Base-by-base conservation (phyloP, 176 grass and related monocot species). In the Tillandsia leiboldiana region DNA sequence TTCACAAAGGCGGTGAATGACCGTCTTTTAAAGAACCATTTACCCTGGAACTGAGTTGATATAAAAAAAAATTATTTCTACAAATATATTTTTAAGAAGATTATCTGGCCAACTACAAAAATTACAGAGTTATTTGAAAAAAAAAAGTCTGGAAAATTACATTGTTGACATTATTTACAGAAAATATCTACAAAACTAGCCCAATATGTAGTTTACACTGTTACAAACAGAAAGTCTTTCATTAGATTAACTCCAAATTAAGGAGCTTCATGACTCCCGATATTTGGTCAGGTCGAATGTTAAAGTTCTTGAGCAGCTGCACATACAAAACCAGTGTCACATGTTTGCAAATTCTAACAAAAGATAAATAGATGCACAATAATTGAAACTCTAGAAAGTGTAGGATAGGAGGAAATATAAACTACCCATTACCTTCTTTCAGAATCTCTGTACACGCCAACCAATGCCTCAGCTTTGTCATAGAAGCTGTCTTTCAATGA, bases 401-500 rank as follows among this genome's bases (percentile, higher is more conserved):
- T 24, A 22, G 62, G 48, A 6, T 23, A 22, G 53, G 23, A 48
- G 1, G 11, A 11, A 50, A 65, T 62, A 8, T 76, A n/a, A 67
- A 68, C 3, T 23, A 33, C 15, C 24, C 7, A 42, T 22, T 81
- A 97, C 93, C 90, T 83, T 82, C 77, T 77, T 49, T 97, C 93
- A 9, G 93, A 80, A 23, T 97, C 93, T 68, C 89, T 90, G 64
- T 97, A 97, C 26, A 97, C 93, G 75, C 93, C 93, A 79, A 97
- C 93, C 69, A 97, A 77, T 54, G 93, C 88, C 83, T 97, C 93
- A 12, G 93, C 93, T 83, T 92, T 97, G 83, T 97, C 93, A 48
- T 97, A 97, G 79, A 97, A 97, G 62, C 76, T 97, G 72, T 97
- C 93, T 80, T 97, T 97, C 51, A 97, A 82, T 0, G 93, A 97